Evolutionary conservation across 148 eudicot genomes (phyloP), one percentile per base, ranked within the genome.

Genomic region (Spergularia marina): DNA sequence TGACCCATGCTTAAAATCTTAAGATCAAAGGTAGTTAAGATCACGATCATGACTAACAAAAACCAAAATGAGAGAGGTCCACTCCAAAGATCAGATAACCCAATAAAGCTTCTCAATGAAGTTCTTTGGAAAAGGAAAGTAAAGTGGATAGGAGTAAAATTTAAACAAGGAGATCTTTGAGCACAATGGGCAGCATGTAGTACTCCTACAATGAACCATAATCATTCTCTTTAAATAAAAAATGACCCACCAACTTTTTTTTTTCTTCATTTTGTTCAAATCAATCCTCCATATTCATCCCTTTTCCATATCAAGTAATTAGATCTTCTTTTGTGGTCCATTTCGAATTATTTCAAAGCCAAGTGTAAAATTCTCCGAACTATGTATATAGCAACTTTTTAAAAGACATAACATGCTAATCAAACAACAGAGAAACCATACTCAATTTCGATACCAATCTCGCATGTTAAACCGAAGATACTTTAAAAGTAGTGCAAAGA

Each of bases 271-370:
- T 30, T 30, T 30, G 36, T 30, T 30, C 36, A 30, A 30, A 30
- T 30, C 36, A 30, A 30, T 30, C 36, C 36, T 30, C 36, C 36
- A 30, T 30, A 30, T 30, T 63, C 53, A 23, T 70, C 65, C 79
- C 75, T 70, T 76, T 44, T 80, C 79, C 65, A 76, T 71, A 80
- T 64, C 76, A 71, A 80, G 79, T 63, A 75, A 75, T 25, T 75
- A 62, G 72, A 34, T 54, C 49, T 54, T 34, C 71, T 63, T 39
- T 75, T 70, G 72, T 80, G 83, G 83, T 80, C 76, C 83, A n/a
- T 70, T 6, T 2, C 5, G 53, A 40, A 54, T 61, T 74, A 63
- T 64, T 61, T 74, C 36, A 51, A 25, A 49, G 51, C 47, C 74
- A 77, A 77, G 68, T 77, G 74, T 68, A 69, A 69, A 10, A 67